Conservation (phyloP, 2,329 filamentous ascomycete genomes). For the Zopfia rhizophila region DNA sequence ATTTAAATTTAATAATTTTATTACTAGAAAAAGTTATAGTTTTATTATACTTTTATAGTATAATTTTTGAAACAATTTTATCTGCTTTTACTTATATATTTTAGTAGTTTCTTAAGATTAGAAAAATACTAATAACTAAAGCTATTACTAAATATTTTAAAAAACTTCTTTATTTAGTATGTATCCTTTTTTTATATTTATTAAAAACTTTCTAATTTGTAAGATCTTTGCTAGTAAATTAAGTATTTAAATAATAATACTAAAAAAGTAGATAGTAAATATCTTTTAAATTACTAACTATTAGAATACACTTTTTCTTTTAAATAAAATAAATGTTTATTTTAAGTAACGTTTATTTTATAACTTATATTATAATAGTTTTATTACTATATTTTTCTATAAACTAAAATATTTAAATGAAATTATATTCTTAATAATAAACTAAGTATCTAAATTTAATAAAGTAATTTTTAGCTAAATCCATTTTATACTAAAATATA, state of each 20-base stretch:
- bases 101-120: slow-evolving; percentile 7
- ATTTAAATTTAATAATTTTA: slow-evolving; percentile 17
- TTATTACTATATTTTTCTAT: slow-evolving; percentile 33
- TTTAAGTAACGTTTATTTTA: slow-evolving; percentile 37
- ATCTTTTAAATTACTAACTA: too few relatives aligned
- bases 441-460: slow-evolving; percentile 45
- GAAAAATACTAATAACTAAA: slow-evolving; percentile 14
- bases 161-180: slow-evolving; percentile 15
- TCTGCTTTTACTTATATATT: slow-evolving; percentile 15
- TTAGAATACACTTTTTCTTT: slow-evolving; percentile 31
- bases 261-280: slow-evolving; percentile 4
- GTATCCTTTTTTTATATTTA: slow-evolving; percentile 12
- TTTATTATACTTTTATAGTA: slow-evolving; percentile 17
- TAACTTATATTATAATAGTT: slow-evolving; percentile 34
- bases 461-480: slow-evolving; percentile 47
- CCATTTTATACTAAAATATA: slow-evolving; percentile 30
- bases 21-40: slow-evolving; percentile 17
- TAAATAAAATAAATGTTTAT: slow-evolving; percentile 44
- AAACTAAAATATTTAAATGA: slow-evolving; percentile 30
- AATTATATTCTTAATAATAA: slow-evolving; percentile 49
- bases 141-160: slow-evolving; percentile 15
- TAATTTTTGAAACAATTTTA: slow-evolving; percentile 11
- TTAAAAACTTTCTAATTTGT: slow-evolving; percentile 11
- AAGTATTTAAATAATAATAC: slow-evolving; percentile 3
- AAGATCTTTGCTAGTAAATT: slow-evolving; percentile 19